A percentile compares a stretch with the other conserved stretches of the same genome.
phyloP scores from a whole-genome alignment of 768 basidiomycete species.

The Tulasnella sp. region DNA sequence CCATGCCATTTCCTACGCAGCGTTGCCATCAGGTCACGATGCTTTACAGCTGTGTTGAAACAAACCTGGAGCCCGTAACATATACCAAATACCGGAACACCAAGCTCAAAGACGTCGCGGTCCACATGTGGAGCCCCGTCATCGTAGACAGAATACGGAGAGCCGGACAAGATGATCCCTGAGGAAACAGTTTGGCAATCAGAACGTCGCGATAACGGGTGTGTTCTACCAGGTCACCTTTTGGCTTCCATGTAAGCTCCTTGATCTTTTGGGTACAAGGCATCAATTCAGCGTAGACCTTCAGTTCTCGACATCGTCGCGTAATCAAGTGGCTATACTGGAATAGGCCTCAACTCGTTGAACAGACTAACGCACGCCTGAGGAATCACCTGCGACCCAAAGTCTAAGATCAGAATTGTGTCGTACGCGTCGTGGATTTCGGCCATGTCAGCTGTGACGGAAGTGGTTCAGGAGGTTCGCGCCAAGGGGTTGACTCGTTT shows the following conservation, averaged over 20 bases:
- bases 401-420: conserved; percentile 92
- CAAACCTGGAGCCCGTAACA: conserved; percentile 92
- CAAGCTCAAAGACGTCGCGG: conserved; percentile 77
- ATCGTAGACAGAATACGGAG: conserved; percentile 97
- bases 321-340: conserved; percentile 98
- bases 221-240: conserved; percentile 47
- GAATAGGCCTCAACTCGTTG: neutral
- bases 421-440: conserved; percentile 95
- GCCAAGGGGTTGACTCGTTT: neutral
- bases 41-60: conserved; percentile 4
- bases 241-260: conserved; percentile 87
- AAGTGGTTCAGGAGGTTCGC: neutral
- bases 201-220: neutral
- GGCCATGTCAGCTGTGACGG: conserved; percentile 45
- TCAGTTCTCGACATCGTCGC: conserved; percentile 91
- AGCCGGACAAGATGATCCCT: conserved; percentile 96
- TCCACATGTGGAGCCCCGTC: conserved; percentile 88
- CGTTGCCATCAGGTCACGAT: neutral
- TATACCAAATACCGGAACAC: conserved; percentile 89
- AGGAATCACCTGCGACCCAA: conserved; percentile 80
- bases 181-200: neutral
- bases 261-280: conserved; percentile 88
- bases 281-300: conserved; percentile 95
- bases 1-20: conserved; percentile 84
- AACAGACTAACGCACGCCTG: neutral